Evolutionary conservation across 208 protist species (phyloP).

Genomic region (Trypanosoma congolense): DNA sequence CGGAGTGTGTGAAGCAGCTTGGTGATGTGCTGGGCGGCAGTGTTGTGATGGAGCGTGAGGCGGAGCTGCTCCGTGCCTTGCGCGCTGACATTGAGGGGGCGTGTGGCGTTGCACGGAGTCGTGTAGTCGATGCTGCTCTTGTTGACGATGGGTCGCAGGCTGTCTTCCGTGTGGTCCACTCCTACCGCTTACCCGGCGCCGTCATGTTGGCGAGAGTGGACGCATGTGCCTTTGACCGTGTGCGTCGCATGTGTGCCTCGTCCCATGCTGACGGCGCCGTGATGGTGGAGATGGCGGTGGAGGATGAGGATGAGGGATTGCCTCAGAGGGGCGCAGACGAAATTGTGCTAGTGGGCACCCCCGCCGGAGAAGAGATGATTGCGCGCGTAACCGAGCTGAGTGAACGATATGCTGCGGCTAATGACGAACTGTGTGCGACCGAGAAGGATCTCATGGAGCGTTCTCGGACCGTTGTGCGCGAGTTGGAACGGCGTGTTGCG

Average conservation of each 20-base stretch:
- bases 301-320: neutral
- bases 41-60: neutral
- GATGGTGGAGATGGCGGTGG: neutral
- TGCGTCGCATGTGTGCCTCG: conserved; percentile 10
- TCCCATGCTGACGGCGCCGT: neutral
- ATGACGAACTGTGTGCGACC: neutral
- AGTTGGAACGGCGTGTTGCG: neutral
- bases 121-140: conserved; percentile 1
- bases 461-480: neutral
- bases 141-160: neutral
- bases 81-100: conserved; percentile 2
- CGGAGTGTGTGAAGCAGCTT: neutral
- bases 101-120: neutral
- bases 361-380: neutral
- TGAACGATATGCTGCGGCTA: neutral
- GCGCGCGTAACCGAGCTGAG: neutral
- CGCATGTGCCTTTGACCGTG: conserved; percentile 2
- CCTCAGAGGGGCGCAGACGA: too few species aligned
- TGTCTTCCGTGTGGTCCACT: neutral
- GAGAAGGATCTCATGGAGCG: neutral
- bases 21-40: neutral
- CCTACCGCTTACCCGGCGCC: neutral
- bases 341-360: neutral
- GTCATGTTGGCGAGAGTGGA: conserved; percentile 9
- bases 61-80: conserved; percentile 7